phyloP scores from a whole-genome alignment of 768 basidiomycete species.

The Mycena haematopus region DNA sequence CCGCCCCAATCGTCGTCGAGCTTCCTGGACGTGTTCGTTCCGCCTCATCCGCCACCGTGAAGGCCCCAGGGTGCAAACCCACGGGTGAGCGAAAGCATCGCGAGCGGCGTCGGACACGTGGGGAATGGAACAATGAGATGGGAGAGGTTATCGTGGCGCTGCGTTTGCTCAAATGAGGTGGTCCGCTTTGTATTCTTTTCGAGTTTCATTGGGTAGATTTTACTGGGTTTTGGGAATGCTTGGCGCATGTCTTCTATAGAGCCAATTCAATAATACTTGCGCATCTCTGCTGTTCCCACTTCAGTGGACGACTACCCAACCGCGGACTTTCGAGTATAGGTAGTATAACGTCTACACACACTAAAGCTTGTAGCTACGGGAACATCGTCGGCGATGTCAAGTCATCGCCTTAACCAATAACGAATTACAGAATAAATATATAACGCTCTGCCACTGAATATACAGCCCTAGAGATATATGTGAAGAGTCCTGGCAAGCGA shows the following conservation, averaged over 20 bases:
- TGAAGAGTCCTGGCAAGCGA: background rate
- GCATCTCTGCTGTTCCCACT: too few relatives aligned
- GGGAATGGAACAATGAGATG: conserved; percentile 24
- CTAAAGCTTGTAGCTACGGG: too few relatives aligned
- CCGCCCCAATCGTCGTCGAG: conserved; percentile 4
- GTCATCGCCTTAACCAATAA: background rate
- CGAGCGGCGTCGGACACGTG: background rate
- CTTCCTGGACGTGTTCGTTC: conserved; percentile 14
- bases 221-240: background rate
- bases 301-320: too few relatives aligned
- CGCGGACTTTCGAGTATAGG: too few relatives aligned
- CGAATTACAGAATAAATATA: background rate
- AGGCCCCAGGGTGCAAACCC: background rate
- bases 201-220: background rate
- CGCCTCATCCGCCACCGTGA: conserved; percentile 20
- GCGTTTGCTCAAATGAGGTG: conserved; percentile 16
- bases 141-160: conserved; percentile 25
- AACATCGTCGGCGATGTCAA: too few relatives aligned
- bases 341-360: too few relatives aligned
- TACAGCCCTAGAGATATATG: background rate
- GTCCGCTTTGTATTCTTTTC: background rate
- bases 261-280: too few relatives aligned
- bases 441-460: background rate
- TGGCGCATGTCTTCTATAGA: background rate
- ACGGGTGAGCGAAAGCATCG: background rate